Conservation (phyloP, 1,284 basidiomycete genomes). For the Fereydounia khargensis region DNA sequence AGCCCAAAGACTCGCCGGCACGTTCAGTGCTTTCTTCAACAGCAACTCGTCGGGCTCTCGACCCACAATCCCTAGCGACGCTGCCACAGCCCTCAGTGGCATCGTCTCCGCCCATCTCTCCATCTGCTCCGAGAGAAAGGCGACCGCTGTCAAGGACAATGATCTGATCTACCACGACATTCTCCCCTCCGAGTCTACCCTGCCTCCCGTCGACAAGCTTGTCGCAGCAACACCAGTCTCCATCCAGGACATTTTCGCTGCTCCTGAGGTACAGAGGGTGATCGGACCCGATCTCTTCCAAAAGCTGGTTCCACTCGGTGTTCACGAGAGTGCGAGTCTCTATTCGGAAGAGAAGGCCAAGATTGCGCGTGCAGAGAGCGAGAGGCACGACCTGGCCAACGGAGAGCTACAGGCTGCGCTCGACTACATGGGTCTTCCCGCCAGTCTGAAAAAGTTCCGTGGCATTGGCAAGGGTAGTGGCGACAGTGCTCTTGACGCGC, state of each 20-base stretch:
- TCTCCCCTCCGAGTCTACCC: slow-evolving; percentile 74
- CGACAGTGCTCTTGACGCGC: slow-evolving; percentile 40
- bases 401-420: slow-evolving; percentile 75
- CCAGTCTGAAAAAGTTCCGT: slow-evolving; percentile 72
- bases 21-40: slow-evolving; percentile 73
- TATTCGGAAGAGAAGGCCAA: slow-evolving; percentile 99
- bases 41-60: slow-evolving; percentile 59
- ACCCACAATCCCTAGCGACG: slow-evolving; percentile 83
- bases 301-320: slow-evolving; percentile 83
- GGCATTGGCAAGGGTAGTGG: slow-evolving; percentile 68
- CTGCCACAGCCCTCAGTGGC: slow-evolving; percentile 73
- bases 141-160: slow-evolving; percentile 81
- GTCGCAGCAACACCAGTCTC: slow-evolving; percentile 75
- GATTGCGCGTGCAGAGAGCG: slow-evolving; percentile 82
- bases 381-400: slow-evolving; percentile 79
- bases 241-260: slow-evolving; percentile 89
- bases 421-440: slow-evolving; percentile 78
- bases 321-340: slow-evolving; percentile 91
- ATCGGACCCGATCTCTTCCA: slow-evolving; percentile 90
- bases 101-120: slow-evolving; percentile 79
- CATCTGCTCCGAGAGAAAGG: slow-evolving; percentile 73
- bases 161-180: slow-evolving; percentile 98
- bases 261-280: slow-evolving; percentile 87
- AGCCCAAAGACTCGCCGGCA: slow-evolving; percentile 69
- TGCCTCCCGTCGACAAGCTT: slow-evolving; percentile 77